These are phyloP conservation scores for Chrysanthemum lavandulifolium DNA, from an alignment of 129 eudicot species.

Conservation along the genomic window DNA sequence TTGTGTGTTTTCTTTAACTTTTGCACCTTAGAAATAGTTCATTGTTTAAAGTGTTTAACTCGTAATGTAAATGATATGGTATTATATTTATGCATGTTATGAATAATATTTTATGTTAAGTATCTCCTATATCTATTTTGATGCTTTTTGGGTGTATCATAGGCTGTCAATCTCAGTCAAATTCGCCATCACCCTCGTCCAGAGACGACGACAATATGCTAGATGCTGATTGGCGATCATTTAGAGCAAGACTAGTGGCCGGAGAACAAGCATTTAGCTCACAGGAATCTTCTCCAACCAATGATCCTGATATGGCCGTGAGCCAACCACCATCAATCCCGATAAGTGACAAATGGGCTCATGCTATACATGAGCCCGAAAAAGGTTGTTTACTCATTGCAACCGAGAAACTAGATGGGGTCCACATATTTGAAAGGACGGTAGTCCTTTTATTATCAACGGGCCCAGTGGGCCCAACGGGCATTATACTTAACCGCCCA, in stretches of 20 bases:
- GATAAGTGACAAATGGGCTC: conserved; percentile 82
- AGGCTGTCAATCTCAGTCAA: conserved; percentile 61
- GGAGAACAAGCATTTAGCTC: conserved; percentile 42
- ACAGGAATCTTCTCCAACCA: conserved; percentile 24
- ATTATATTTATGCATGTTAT: neutral
- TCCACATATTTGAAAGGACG: conserved; percentile 88
- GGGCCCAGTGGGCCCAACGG: conserved; percentile 80
- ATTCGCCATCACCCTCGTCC: conserved; percentile 46
- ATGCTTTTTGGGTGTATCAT: neutral
- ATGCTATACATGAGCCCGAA: conserved; percentile 83
- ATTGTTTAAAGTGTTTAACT: neutral
- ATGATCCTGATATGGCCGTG: conserved; percentile 29
- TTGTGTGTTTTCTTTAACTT: neutral
- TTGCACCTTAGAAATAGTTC: neutral
- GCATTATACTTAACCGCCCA: conserved; percentile 86
- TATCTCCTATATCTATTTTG: neutral
- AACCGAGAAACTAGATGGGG: conserved; percentile 91
- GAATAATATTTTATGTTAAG: neutral
- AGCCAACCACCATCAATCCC: conserved; percentile 38
- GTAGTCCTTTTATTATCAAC: conserved; percentile 72
- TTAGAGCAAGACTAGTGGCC: conserved; percentile 80
- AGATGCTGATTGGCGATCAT: conserved; percentile 86
- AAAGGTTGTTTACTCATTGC: conserved; percentile 86
- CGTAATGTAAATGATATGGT: neutral
- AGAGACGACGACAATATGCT: conserved; percentile 46